Conservation (phyloP, 495 filamentous ascomycete genomes). For the Tuber aestivum region DNA sequence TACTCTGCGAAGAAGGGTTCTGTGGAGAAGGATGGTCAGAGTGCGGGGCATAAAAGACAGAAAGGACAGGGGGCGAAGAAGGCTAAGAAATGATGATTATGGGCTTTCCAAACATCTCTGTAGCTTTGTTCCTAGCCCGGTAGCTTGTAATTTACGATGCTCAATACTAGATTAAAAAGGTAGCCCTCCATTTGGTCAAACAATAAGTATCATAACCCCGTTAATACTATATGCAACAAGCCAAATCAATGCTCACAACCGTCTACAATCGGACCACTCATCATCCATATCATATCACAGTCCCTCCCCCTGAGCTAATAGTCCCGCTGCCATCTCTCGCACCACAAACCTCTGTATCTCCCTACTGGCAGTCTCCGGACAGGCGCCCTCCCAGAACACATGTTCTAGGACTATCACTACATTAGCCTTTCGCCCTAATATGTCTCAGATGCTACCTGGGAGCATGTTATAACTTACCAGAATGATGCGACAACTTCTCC, state of each 20-base stretch:
- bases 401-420: constrained; percentile 64
- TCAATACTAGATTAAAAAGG: not conserved
- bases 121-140: not conserved
- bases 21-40: too few species aligned
- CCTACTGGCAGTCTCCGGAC: constrained; percentile 90
- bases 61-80: too few species aligned
- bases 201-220: too few species aligned
- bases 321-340: constrained; percentile 53
- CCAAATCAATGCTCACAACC: not conserved
- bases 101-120: not conserved
- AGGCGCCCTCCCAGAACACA: constrained; percentile 74
- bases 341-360: constrained; percentile 97
- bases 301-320: not conserved
- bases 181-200: not conserved
- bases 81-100: not conserved
- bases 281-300: not conserved
- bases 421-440: constrained; percentile 1
- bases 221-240: not conserved
- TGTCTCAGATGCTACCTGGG: not conserved
- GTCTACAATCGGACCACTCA: not conserved
- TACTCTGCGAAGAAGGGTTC: too few species aligned
- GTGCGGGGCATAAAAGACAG: too few species aligned
- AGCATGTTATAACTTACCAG: constrained; percentile 50
- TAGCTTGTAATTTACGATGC: not conserved
- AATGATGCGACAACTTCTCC: constrained; percentile 63